These are phyloP conservation scores for Myriosclerotinia curreyana DNA, from an alignment of 2,329 filamentous ascomycete species.

Conservation along the genomic window DNA sequence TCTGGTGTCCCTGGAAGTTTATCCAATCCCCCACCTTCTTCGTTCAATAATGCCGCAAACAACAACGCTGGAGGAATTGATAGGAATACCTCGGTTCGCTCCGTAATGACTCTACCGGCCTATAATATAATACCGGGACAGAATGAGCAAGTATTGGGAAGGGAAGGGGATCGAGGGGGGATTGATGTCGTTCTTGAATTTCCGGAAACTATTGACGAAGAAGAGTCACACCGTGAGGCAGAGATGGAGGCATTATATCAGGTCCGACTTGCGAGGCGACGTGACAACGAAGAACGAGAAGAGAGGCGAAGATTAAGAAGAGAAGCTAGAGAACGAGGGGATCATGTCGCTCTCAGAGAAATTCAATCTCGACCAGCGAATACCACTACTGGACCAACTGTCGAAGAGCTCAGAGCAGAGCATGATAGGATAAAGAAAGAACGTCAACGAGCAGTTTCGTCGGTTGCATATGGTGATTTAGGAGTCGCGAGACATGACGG, in stretches of 20 bases:
- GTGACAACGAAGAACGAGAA: slow-evolving; percentile 74
- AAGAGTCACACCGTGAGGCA: slow-evolving; percentile 75
- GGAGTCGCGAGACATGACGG: slow-evolving; percentile 76
- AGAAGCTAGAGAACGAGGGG: slow-evolving; percentile 70
- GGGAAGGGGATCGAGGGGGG: slow-evolving; percentile 87
- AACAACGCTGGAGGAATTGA: slow-evolving; percentile 52
- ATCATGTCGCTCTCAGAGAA: slow-evolving; percentile 64
- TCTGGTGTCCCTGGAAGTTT: slow-evolving; percentile 18
- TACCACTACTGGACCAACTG: slow-evolving; percentile 44
- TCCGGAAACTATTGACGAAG: slow-evolving; percentile 72
- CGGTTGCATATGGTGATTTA: slow-evolving; percentile 72
- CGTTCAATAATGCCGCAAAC: slow-evolving; percentile 22
- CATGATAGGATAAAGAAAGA: slow-evolving; percentile 56
- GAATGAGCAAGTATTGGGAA: slow-evolving; percentile 77
- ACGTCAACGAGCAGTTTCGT: slow-evolving; percentile 66
- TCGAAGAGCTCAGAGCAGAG: slow-evolving; percentile 57
- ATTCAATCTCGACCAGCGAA: slow-evolving; percentile 55
- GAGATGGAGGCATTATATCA: slow-evolving; percentile 94
- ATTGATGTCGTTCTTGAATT: slow-evolving; percentile 88
- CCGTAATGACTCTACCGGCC: slow-evolving; percentile 88
- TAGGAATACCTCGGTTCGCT: slow-evolving; percentile 81
- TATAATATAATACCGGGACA: slow-evolving; percentile 73
- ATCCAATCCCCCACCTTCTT: slow-evolving; percentile 22
- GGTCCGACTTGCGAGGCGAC: slow-evolving; percentile 74
- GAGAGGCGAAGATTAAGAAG: slow-evolving; percentile 65